Evolutionary conservation across 305 asterid species (phyloP).

Genomic region (Andrographis paniculata): DNA sequence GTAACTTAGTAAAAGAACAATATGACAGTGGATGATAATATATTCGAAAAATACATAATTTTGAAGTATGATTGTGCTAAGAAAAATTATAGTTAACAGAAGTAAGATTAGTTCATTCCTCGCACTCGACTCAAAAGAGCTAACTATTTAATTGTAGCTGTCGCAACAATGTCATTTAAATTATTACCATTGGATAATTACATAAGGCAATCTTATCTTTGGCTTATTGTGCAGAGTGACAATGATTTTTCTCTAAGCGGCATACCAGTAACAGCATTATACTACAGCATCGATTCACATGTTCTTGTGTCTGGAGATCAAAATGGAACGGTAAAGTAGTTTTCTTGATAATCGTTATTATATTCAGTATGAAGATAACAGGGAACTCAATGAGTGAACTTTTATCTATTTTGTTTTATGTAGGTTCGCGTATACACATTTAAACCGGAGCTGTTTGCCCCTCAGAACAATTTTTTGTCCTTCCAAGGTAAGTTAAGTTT

Average conservation of each 20-base stretch:
- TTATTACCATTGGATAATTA: too few species aligned
- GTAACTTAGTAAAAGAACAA: too few species aligned
- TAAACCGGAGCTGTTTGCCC: conserved; percentile 67
- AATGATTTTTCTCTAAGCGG: conserved; percentile 63
- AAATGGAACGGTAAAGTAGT: conserved; percentile 59
- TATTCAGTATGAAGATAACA: conserved; percentile 2
- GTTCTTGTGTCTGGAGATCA: conserved; percentile 79
- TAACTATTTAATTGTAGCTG: too few species aligned
- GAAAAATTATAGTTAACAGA: too few species aligned
- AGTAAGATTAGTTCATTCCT: too few species aligned
- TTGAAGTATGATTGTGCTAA: too few species aligned
- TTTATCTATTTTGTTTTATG: conserved; percentile 20
- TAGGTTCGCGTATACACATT: conserved; percentile 75
- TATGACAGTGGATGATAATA: too few species aligned
- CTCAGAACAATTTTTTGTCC: conserved; percentile 53
- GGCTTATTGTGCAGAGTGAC: conserved; percentile 54
- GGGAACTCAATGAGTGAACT: conserved; percentile 1
- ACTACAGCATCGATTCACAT: conserved; percentile 41
- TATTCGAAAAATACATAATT: too few species aligned
- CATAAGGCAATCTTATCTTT: conserved; percentile 5
- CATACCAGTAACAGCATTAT: conserved; percentile 62
- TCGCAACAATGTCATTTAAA: too few species aligned
- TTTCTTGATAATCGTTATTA: conserved; percentile 11
- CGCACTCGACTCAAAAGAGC: too few species aligned
- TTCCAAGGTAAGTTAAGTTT: conserved; percentile 30